Base-by-base conservation (phyloP, 75 land plant species). In the Selaginella tamariscina region DNA sequence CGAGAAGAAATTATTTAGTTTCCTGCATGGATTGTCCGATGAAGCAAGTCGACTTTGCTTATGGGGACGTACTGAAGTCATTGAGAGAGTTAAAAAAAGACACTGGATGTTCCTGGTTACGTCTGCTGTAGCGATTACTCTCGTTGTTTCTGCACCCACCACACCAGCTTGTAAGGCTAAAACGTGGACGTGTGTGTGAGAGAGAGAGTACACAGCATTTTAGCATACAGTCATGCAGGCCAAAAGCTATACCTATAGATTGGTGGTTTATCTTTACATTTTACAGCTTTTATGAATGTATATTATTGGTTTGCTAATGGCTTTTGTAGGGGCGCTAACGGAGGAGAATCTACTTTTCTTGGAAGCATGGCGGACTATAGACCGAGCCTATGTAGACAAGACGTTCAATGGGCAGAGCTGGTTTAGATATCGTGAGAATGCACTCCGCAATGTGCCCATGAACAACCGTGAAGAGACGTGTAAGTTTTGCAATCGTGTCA, bases 281-380 rank as follows among this genome's bases (percentile, higher is more conserved):
- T 5, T 39, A 5, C 49, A 5, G 5, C 49, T 39, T 39, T 39
- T 39, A 5, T 39, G 15, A 5, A 15, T 5, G 5, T 39, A 5
- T 39, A 5, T 5, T 5, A 39, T 39, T 39, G 49, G 15, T 39
- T 39, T 39, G 5, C 49, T 39, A 5, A 5, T 15, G 49, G 49
- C 15, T 39, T 39, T 39, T 15, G 11, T 39, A 94, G 98, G 76
- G 83, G 91, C 96, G 31, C 82, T 94, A 23, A 76, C 85, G 26
- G 96, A 94, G 77, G 98, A 94, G 74, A 94, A 94, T 81, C 78
- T 83, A 27, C 81, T 94, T 28, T 94, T 94, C 69, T 75, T 94
- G 74, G 98, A 94, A 75, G 98, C 98, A 54, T 94, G 98, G 98
- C 79, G 88, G 56, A 87, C 88, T 20, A 84, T 94, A 31, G 98